Evolutionary conservation across 139 green algal species (phyloP).

Genomic region (Medakamo hakoo): DNA sequence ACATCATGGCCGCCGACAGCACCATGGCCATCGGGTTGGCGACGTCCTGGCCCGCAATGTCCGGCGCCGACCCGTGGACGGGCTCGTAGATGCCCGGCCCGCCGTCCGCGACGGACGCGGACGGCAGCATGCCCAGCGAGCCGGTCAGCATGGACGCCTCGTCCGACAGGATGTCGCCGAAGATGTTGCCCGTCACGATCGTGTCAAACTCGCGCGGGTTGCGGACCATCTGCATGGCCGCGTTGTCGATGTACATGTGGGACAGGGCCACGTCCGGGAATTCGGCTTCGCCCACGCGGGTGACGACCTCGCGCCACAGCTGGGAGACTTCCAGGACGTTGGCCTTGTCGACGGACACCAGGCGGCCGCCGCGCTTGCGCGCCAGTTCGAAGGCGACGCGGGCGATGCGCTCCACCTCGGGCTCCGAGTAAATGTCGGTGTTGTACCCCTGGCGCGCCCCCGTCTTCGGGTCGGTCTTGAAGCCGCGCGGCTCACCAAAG

Average conservation of each 20-base stretch:
- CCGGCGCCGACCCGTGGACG: conserved; percentile 90
- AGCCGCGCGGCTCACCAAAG: conserved; percentile 78
- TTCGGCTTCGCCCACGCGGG: conserved; percentile 37
- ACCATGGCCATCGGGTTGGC: conserved; percentile 89
- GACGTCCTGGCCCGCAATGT: conserved; percentile 89
- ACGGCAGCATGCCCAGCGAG: conserved; percentile 93
- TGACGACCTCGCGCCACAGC: conserved; percentile 85
- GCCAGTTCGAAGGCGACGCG: conserved; percentile 86
- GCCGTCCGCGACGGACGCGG: conserved; percentile 68
- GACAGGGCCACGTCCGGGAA: conserved; percentile 93
- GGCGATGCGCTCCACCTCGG: conserved; percentile 90
- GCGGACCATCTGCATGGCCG: conserved; percentile 95
- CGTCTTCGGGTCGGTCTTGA: background rate
- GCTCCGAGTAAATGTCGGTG: conserved; percentile 87
- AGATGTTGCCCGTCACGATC: conserved; percentile 97
- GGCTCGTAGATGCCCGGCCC: conserved; percentile 94
- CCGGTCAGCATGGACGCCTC: conserved; percentile 95
- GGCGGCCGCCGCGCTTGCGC: conserved; percentile 48
- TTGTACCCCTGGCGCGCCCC: conserved; percentile 76
- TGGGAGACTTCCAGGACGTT: conserved; percentile 93
- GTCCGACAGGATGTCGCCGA: conserved; percentile 98
- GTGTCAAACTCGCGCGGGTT: conserved; percentile 89
- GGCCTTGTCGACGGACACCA: conserved; percentile 91
- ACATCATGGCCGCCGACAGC: conserved; percentile 97
- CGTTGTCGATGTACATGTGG: conserved; percentile 99